Evolutionary conservation across 2,329 filamentous ascomycete genomes (phyloP), one percentile per base, ranked within the genome.

Genomic region (Pseudocercospora fuligena): DNA sequence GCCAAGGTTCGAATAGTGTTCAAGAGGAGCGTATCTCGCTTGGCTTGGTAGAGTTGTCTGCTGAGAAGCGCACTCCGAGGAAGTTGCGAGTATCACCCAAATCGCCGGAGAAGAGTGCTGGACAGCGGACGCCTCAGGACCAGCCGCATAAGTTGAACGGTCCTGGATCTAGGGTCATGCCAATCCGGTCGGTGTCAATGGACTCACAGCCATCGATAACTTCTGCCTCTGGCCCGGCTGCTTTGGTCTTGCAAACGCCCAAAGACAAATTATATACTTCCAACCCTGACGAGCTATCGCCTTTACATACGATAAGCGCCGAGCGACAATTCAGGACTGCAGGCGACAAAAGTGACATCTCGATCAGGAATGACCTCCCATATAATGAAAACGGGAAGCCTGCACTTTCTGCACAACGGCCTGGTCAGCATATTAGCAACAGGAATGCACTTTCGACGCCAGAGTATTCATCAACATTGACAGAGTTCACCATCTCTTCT

Each of bases 1-100:
- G 69, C 29, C 57, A 70, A 73, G 63, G 65, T 64, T 57, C 65
- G 49, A 23, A 60, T 36, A 47, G 59, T n/a, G 29, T 46, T 27
- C 31, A 31, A 23, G 27, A n/a, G 16, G 43, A 68, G 56, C n/a
- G 29, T 8, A 40, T 29, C 29, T 47, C 56, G 6, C 51, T 64
- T 46, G 47, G 27, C 12, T 51, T 67, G 7, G 57, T 66, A 11
- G 71, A 73, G 62, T 64, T 70, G 1, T 67, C 70, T 5, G 57
- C 72, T 14, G 73, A 70, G 54, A 66, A 66, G 43, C 69, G 67
- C 25, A 74, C 71, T 9, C 73, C 73, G 6, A 62, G 72, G 8
- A 74, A 74, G 59, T 56, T 74, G 29, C 65, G 71, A 31, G 62
- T 57, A 14, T 27, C 66, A 3, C 53, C 29, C 27, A 64, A 60